Percentiles rank a stretch among this genome's conserved stretches.
phyloP scores from a whole-genome alignment of 306 rosid species.

The Pterocarpus santalinus region DNA sequence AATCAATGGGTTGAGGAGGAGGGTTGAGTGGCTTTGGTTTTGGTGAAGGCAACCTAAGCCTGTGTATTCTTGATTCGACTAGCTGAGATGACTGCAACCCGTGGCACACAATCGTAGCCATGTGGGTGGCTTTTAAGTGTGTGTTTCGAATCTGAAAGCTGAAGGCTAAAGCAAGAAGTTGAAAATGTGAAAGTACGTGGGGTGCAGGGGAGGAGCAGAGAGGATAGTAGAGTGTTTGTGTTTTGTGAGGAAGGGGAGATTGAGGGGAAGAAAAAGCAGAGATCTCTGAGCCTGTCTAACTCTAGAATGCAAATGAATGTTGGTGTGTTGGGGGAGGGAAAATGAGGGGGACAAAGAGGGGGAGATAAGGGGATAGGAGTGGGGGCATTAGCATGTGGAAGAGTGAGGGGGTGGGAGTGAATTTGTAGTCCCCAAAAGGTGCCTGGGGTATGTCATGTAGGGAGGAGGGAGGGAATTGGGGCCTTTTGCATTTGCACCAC shows the following conservation, averaged over 20 bases:
- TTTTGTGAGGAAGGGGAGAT: constrained; percentile 31
- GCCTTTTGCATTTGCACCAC: constrained; percentile 58
- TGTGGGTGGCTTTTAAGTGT: constrained; percentile 26
- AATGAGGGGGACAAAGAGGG: not conserved
- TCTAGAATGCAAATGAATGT: too few relatives aligned
- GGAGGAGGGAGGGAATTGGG: constrained; percentile 39
- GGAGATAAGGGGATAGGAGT: not conserved
- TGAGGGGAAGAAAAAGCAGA: not conserved
- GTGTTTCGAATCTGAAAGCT: not conserved
- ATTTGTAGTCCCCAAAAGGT: constrained; percentile 82
- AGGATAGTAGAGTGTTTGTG: constrained; percentile 42
- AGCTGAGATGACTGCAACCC: constrained; percentile 54
- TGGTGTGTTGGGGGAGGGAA: not conserved
- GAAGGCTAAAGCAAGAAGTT: not conserved
- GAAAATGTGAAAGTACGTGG: not conserved
- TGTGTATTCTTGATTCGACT: constrained; percentile 39
- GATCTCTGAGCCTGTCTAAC: not conserved
- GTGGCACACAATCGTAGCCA: constrained; percentile 79
- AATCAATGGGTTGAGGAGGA: constrained; percentile 56
- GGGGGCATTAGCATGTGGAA: constrained; percentile 50
- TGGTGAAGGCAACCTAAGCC: constrained; percentile 55
- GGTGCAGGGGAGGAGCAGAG: constrained; percentile 26
- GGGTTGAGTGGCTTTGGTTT: constrained; percentile 50
- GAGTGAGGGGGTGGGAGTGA: constrained; percentile 51
- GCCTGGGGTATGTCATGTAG: constrained; percentile 41